A percentile compares a stretch with the other conserved stretches of the same genome.
These are phyloP conservation scores for Wallacemonas sp. DNA, from an alignment of 208 protist species.

Conservation along the genomic window DNA sequence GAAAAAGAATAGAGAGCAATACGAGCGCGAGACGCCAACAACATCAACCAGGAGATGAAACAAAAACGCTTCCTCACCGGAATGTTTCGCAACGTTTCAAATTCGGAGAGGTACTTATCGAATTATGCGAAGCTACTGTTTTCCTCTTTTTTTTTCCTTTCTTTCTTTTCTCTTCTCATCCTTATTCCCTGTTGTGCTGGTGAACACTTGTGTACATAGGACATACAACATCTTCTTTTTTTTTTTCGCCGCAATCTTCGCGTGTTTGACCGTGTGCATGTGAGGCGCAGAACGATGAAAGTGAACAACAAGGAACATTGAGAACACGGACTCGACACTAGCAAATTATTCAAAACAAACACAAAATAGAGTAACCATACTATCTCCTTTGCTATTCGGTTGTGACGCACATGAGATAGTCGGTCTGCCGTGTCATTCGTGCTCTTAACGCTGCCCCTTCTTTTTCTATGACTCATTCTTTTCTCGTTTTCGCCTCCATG, in stretches of 20 bases:
- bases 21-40: neutral
- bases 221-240: neutral
- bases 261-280: too few relatives aligned
- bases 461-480: neutral
- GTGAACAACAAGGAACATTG: neutral
- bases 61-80: too few relatives aligned
- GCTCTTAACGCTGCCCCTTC: neutral
- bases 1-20: slow-evolving; percentile 1
- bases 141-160: neutral
- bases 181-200: neutral
- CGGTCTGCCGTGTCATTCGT: too few relatives aligned
- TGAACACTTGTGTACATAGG: neutral
- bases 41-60: too few relatives aligned
- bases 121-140: too few relatives aligned
- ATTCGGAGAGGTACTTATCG: too few relatives aligned
- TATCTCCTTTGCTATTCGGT: neutral
- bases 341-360: too few relatives aligned
- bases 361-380: too few relatives aligned
- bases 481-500: neutral
- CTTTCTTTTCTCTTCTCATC: neutral
- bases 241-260: neutral
- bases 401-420: neutral
- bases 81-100: too few relatives aligned
- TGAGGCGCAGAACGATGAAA: too few relatives aligned
- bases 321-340: neutral